Evolutionary conservation across 257 asterid genomes (phyloP).

Genomic region (Plantago ovata): DNA sequence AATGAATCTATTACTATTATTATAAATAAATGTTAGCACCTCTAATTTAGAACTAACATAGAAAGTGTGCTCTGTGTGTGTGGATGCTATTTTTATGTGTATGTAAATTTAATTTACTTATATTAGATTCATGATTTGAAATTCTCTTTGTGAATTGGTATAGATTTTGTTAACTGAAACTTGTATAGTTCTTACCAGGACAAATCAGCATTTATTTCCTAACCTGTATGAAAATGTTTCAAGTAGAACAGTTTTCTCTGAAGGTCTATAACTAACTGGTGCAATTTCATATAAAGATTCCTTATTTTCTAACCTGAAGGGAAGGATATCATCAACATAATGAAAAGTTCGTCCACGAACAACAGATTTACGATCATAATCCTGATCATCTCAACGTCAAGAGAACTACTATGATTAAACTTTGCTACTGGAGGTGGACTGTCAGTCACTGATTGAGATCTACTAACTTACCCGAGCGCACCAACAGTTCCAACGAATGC

Average conservation of each 20-base stretch:
- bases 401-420: background rate
- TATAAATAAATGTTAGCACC: too few relatives aligned
- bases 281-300: background rate
- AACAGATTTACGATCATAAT: slow-evolving; percentile 85
- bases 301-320: slow-evolving; percentile 57
- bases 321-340: slow-evolving; percentile 80
- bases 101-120: too few relatives aligned
- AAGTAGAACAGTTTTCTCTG: background rate
- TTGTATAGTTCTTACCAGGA: slow-evolving; percentile 52
- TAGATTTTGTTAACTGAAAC: background rate
- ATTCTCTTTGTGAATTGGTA: slow-evolving; percentile 36
- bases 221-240: slow-evolving; percentile 39
- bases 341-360: slow-evolving; percentile 92
- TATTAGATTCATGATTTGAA: too few relatives aligned
- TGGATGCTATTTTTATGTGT: too few relatives aligned
- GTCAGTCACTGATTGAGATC: background rate
- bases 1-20: too few relatives aligned
- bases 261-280: too few relatives aligned
- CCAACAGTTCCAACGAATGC: slow-evolving; percentile 94
- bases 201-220: slow-evolving; percentile 74
- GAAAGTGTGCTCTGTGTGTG: too few relatives aligned
- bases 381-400: slow-evolving; percentile 34
- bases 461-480: slow-evolving; percentile 63
- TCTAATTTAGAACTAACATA: too few relatives aligned
- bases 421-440: background rate